Conservation (phyloP, 75 land plant genomes). For the Larix kaempferi region DNA sequence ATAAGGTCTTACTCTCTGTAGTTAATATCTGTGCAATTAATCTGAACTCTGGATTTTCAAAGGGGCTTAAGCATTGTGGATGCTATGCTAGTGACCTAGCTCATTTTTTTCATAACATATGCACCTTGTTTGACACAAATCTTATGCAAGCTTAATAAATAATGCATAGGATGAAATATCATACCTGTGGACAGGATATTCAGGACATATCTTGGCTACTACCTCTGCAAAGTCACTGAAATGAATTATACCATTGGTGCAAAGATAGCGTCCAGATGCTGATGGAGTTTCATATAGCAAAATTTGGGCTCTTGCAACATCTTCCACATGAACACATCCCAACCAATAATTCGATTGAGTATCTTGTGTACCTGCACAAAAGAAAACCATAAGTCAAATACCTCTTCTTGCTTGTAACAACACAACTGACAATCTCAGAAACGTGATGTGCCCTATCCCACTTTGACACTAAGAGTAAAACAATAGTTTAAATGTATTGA, state of each 20-base stretch:
- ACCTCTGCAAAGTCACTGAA: slow-evolving; percentile 50
- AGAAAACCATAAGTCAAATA: not conserved
- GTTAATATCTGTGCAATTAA: not conserved
- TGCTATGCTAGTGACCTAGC: not conserved
- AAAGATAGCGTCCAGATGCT: slow-evolving; percentile 69
- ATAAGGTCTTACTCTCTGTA: not conserved
- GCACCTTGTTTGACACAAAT: not conserved
- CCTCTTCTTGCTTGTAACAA: not conserved
- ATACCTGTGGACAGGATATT: slow-evolving; percentile 59
- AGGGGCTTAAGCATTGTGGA: not conserved
- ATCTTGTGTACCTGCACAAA: slow-evolving; percentile 34
- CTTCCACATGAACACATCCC: slow-evolving; percentile 68
- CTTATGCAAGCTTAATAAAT: not conserved
- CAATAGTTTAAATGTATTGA: too few relatives aligned
- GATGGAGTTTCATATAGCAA: slow-evolving; percentile 51
- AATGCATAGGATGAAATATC: not conserved
- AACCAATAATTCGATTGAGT: slow-evolving; percentile 56
- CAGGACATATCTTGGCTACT: slow-evolving; percentile 48
- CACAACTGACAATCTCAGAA: not conserved
- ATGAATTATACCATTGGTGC: slow-evolving; percentile 67
- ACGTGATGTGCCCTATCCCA: too few relatives aligned
- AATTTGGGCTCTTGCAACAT: slow-evolving; percentile 70
- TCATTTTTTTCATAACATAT: not conserved
- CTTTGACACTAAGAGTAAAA: too few relatives aligned
- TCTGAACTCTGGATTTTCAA: not conserved